Evolutionary conservation across 768 basidiomycete species (phyloP).

Genomic region (Amanita pallidorosea): DNA sequence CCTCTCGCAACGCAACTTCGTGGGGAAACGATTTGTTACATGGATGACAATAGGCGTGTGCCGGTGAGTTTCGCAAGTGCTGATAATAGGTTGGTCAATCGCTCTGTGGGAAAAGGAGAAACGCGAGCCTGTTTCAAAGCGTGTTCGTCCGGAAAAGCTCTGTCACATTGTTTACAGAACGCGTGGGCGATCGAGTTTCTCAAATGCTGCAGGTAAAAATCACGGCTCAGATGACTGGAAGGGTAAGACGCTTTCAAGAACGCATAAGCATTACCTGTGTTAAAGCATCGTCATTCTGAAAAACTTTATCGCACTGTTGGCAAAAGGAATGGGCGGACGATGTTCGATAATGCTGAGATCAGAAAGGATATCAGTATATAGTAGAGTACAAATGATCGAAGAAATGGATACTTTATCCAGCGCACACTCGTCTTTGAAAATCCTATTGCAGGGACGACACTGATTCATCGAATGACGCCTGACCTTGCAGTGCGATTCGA

Average conservation of each 20-base stretch:
- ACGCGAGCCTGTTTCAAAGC: not conserved
- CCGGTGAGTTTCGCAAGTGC: not conserved
- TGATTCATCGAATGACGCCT: not conserved
- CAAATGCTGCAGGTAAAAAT: not conserved
- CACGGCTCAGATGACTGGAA: too few relatives aligned
- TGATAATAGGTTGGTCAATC: not conserved
- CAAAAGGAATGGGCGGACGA: not conserved
- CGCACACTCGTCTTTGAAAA: not conserved
- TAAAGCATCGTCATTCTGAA: not conserved
- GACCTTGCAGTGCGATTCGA: conserved; percentile 1
- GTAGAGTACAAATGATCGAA: not conserved
- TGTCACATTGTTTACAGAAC: not conserved
- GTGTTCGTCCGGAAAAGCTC: not conserved
- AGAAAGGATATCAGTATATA: not conserved
- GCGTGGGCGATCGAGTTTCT: not conserved
- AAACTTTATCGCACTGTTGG: not conserved
- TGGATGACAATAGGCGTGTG: not conserved
- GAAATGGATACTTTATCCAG: not conserved
- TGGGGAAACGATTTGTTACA: not conserved
- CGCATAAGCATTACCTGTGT: not conserved
- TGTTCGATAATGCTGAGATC: not conserved
- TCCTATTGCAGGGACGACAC: not conserved
- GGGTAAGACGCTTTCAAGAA: not conserved
- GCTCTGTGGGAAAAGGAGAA: not conserved
- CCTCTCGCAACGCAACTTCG: not conserved